phyloP scores from a whole-genome alignment of 2,329 filamentous ascomycete species.

The Phyllosticta citribraziliensis region DNA sequence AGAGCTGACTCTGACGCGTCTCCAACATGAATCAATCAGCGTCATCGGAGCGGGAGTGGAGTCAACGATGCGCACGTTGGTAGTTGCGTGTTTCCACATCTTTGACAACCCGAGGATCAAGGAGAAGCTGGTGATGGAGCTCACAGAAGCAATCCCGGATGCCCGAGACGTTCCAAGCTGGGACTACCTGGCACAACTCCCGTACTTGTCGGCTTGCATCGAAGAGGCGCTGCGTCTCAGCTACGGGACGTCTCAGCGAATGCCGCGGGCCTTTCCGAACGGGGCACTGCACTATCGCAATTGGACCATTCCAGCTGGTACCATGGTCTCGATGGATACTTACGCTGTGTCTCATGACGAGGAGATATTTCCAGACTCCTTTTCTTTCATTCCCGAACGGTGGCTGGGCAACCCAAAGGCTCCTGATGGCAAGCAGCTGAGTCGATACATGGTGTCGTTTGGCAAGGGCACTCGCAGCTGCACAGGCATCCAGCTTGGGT shows the following conservation, averaged over 20 bases:
- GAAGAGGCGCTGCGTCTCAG: constrained; percentile 25
- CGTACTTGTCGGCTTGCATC: constrained; percentile 9
- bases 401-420: constrained; percentile 17
- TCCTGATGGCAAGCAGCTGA: not conserved
- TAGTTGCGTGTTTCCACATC: constrained; percentile 18
- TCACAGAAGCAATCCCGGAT: constrained; percentile 18
- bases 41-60: constrained; percentile 24
- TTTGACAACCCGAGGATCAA: constrained; percentile 17
- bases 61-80: constrained; percentile 20
- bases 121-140: constrained; percentile 18
- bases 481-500: constrained; percentile 13
- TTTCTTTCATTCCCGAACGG: constrained; percentile 21
- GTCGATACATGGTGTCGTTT: constrained; percentile 13
- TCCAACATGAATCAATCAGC: constrained; percentile 23
- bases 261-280: not conserved
- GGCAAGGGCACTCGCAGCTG: constrained; percentile 11
- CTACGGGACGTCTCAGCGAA: constrained; percentile 28
- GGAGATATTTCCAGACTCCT: constrained; percentile 18
- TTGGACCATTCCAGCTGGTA: constrained; percentile 10
- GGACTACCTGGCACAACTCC: constrained; percentile 2
- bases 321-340: constrained; percentile 10
- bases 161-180: not conserved
- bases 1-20: constrained; percentile 26
- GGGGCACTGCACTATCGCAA: constrained; percentile 8
- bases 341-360: constrained; percentile 12